Evolutionary conservation across 331 rosid genomes (phyloP), one percentile per base, ranked within the genome.

Genomic region (Quercus phellos): DNA sequence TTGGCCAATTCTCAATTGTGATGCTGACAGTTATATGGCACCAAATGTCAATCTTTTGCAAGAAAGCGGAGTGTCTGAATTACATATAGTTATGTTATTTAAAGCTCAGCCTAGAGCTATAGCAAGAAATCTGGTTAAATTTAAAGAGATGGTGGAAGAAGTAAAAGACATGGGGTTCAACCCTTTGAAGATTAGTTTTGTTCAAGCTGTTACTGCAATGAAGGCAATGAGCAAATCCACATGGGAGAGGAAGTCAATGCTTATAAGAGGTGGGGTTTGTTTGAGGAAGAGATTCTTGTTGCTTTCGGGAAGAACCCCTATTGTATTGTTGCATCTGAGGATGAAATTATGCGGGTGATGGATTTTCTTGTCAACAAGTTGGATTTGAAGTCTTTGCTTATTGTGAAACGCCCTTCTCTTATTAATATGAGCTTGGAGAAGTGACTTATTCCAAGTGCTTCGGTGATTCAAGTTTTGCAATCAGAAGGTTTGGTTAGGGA

Each of bases 231-330:
- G 73, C n/a, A 85, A 81, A 78, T 22, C 84, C 13, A 82, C 74
- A 6, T 78, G 87, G 88, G 60, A 70, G 26, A 70, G 75, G 55
- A 86, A 80, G 81, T 77, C 4, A 55, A 74, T 63, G 18, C 50
- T 51, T 88, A 76, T 53, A 82, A 68, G 71, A 81, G 42, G 55
- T 84, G 92, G 86, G 91, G 87, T 80, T 88, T 84, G 82, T 59
- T 79, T 43, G 84, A 83, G 34, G 78, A 79, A 21, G 85, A 87
- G 17, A 53, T 87, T 67, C 3, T 30, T 27, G 54, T 30, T 0
- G 88, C 85, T 6, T 89, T 89, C 68, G 14, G 55, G 51, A 73
- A n/a, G 67, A 7, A 5, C 34, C 90, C 92, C 4, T 68, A 74
- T 35, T 83, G 77, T 68, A 79, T 86, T 76, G 4, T 26, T 16